Percentiles rank a stretch among this genome's conserved stretches.
These are phyloP conservation scores for Breviolum minutum DNA, from an alignment of 73 alveolate species.

Conservation along the genomic window DNA sequence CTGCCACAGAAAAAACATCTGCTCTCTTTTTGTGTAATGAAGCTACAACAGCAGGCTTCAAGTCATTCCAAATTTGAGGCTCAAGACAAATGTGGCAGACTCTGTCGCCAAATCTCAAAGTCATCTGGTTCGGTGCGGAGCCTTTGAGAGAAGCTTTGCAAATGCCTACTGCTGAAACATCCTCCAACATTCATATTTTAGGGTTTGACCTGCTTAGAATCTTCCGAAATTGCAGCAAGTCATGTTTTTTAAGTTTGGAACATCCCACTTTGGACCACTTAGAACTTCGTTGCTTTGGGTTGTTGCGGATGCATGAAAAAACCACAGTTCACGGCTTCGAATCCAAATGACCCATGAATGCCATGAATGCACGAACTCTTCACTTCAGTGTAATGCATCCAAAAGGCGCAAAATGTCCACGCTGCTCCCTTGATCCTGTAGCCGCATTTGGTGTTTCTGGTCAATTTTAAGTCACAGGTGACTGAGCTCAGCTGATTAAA, in stretches of 20 bases:
- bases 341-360: too few species aligned
- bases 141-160: neutral
- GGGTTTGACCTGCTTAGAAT: neutral
- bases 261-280: too few species aligned
- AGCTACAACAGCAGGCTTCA: neutral
- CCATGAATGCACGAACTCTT: neutral
- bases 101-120: conserved; percentile 1
- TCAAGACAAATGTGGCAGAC: neutral
- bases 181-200: too few species aligned
- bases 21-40: neutral
- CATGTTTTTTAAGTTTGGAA: too few species aligned
- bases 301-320: too few species aligned
- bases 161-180: neutral
- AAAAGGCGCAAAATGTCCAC: conserved; percentile 31
- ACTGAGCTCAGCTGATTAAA: too few species aligned
- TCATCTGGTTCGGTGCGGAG: conserved; percentile 39
- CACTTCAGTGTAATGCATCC: neutral
- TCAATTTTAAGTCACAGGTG: too few species aligned
- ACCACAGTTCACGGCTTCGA: too few species aligned
- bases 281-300: too few species aligned
- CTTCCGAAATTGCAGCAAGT: too few species aligned
- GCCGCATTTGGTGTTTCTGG: neutral
- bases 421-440: conserved; percentile 43
- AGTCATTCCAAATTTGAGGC: neutral
- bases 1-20: too few species aligned